Base-by-base conservation (phyloP, 768 basidiomycete species). In the Suillus sp. region DNA sequence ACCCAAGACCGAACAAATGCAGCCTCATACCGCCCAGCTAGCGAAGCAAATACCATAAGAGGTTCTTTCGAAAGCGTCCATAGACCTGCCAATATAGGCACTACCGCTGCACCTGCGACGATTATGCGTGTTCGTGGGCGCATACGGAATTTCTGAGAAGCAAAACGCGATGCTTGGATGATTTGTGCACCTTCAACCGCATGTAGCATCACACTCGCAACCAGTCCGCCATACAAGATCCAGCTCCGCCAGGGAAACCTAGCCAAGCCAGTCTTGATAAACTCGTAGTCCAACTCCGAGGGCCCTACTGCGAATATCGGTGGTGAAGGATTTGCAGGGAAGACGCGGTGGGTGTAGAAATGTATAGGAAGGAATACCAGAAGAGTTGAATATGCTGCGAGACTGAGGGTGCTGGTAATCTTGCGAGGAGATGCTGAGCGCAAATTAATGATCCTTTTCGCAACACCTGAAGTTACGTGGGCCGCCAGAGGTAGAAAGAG, bases 281-380 rank as follows among this genome's bases (percentile, higher is more conserved):
- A 94, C 66, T 93, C 90, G 71, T 84, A 95, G 74, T 92, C 88
- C 42, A 95, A 82, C 69, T 95, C 92, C 0, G 88, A 80, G 0
- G 93, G 92, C 18, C 88, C 85, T 27, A 94, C 78, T 2, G 80
- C 73, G 54, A 76, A 75, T 60, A 92, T 86, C 25, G 86, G 87
- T 2, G 78, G 70, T 9, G 61, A 61, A 2, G 80, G 75, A 59
- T 72, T 72, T 30, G 79, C 78, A 20, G 88, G 92, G 62, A 79
- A 71, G 34, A 84, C 59, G 8, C 93, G 86, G 71, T 95, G 91
- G 0, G 83, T 84, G 59, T 86, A 68, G 74, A 86, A 82, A 73
- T 95, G 93, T 30, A 90, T 75, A 1, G 90, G 86, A 1, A 94
- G 75, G 69, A 90, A 79, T 65, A 88, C 58, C 20, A 86, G 62